Percentiles rank a stretch among this genome's conserved stretches.
phyloP scores from a whole-genome alignment of 2,329 filamentous ascomycete genomes.

The Fusarium nygamai region DNA sequence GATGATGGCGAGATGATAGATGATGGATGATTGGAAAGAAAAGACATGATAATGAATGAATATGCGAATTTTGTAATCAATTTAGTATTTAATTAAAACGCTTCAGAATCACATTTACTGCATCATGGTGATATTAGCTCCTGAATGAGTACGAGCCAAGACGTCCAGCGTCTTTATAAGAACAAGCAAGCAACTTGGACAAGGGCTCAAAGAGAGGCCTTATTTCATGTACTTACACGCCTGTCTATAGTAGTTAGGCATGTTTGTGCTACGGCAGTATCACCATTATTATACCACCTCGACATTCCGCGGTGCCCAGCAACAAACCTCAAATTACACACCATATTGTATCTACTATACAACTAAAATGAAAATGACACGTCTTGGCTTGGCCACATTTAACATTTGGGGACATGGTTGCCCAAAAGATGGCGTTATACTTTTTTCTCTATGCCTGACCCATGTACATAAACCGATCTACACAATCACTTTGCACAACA shows the following conservation, averaged over 20 bases:
- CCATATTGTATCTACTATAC: too few relatives aligned
- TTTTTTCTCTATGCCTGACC: neutral
- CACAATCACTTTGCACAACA: neutral
- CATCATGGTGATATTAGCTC: neutral
- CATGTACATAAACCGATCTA: neutral
- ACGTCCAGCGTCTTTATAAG: neutral
- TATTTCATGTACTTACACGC: neutral
- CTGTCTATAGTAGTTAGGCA: neutral
- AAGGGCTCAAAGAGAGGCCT: neutral
- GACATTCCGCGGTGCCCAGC: neutral
- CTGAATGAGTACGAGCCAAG: neutral
- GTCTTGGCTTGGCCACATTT: neutral
- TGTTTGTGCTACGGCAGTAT: neutral
- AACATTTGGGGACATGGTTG: neutral
- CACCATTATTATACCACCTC: neutral
- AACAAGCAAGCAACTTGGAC: neutral
- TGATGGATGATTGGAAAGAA: conserved; percentile 28
- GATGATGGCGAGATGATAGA: conserved; percentile 23
- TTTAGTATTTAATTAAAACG: conserved; percentile 27
- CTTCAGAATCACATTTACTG: neutral
- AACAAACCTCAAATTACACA: neutral
- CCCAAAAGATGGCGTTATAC: neutral
- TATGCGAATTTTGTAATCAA: conserved; percentile 12
- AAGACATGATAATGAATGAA: conserved; percentile 27
- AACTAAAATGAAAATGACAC: neutral